Percentiles rank a stretch among this genome's conserved stretches.
Evolutionary conservation across 106 monocot species (phyloP).

Genomic region (Acorus calamus): DNA sequence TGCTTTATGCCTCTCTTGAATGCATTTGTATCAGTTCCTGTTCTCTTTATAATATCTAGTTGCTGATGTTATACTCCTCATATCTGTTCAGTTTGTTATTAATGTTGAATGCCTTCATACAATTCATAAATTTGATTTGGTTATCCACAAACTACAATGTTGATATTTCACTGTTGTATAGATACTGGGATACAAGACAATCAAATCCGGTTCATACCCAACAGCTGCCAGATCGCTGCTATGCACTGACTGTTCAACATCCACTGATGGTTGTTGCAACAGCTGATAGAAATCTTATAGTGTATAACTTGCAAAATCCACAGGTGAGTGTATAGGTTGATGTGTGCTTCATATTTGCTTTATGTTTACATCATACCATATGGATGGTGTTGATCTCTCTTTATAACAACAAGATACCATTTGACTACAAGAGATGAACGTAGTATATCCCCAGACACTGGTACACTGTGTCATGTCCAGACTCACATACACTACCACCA

Average conservation of each 20-base stretch:
- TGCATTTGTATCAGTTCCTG: too few species aligned
- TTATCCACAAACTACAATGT: too few species aligned
- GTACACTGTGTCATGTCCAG: too few species aligned
- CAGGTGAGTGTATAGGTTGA: slow-evolving; percentile 34
- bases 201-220: slow-evolving; percentile 91
- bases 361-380: too few species aligned
- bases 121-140: background rate
- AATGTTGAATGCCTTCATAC: background rate
- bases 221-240: slow-evolving; percentile 87
- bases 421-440: too few species aligned
- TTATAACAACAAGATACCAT: too few species aligned
- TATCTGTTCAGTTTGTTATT: background rate
- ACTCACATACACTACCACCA: too few species aligned
- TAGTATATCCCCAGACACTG: too few species aligned
- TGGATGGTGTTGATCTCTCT: too few species aligned
- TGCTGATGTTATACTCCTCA: too few species aligned
- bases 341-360: background rate
- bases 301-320: slow-evolving; percentile 86
- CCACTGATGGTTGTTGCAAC: slow-evolving; percentile 97
- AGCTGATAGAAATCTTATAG: slow-evolving; percentile 71
- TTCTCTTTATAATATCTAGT: too few species aligned
- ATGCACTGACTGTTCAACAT: slow-evolving; percentile 62
- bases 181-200: slow-evolving; percentile 94
- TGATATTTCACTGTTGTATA: slow-evolving; percentile 5
- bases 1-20: too few species aligned